Evolutionary conservation across 164 flowering plant genomes (phyloP), one percentile per base, ranked within the genome.

Genomic region (Echeveria elegans): DNA sequence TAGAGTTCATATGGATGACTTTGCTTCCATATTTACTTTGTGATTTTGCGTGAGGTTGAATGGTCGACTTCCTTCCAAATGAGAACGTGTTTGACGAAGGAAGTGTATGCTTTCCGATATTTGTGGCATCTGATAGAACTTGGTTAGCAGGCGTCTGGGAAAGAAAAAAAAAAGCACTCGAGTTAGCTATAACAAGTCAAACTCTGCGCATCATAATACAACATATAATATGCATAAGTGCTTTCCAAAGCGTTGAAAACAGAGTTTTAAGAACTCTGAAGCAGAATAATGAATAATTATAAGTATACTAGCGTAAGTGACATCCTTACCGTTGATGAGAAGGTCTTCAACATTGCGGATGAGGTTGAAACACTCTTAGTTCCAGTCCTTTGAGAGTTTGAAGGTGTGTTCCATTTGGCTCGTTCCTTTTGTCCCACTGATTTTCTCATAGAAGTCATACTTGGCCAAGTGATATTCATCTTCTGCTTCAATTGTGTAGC

Each of bases 251-350:
- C 9, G 6, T 36, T 10, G 41, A 43, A 62, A 71, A 6, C 12
- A 53, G 59, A 21, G 4, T 19, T 19, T 48, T 45, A 18, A 5
- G 4, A 48, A 48, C 53, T 67, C 24, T 72, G 43, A 41, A 77
- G 73, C 24, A n/a, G 56, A 50, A 50, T 6, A 50, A 50, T 21
- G 26, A 50, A n/a, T 5, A 21, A 18, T 40, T 7, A 40, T 47
- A 47, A 47, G 52, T 41, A 47, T 47, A 47, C 1, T 4, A 47
- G 56, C 56, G 0, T n/a, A 6, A 9, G 6, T 50, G 56, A 21
- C 9, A 21, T 50, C 10, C 56, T 50, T 50, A 21, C 56, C n/a
- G n/a, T 8, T 21, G 26, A 18, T 19, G 52, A 47, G 52, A 16
- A 47, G n/a, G 52, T 3, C 21, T 47, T 47, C 16, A 3, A 40